Base-by-base conservation (phyloP, 31 red algal species). In the Asparagopsis taxiformis region DNA sequence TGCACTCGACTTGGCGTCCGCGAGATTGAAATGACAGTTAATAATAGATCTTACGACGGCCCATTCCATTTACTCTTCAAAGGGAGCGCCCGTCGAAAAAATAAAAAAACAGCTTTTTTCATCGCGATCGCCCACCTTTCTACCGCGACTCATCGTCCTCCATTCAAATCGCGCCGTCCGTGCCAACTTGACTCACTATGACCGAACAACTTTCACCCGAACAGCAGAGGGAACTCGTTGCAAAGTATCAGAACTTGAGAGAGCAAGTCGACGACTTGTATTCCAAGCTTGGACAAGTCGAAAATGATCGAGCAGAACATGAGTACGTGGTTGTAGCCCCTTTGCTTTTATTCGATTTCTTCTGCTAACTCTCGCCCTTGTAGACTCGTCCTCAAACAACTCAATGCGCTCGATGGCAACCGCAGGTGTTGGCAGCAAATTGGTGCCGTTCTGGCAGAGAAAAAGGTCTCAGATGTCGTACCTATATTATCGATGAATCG, bases 371-470 rank as follows among this genome's bases (percentile, higher is more conserved):
- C 8, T 19, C 6, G 22, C 8, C 30, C 31, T 3, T 6, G 25
- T 21, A 85, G 80, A 46, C 65, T 91, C 1, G 87, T 91, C 7
- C 20, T 91, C 32, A 83, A 82, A 48, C 74, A 77, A 59, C 44
- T 91, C 19, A 36, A n/a, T 22, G 33, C 50, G 3, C 80, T 91
- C 19, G 65, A 67, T 2, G 23, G 51, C 58, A 21, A 82, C 57
- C 54, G 77, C n/a, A 62, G 80, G 21, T 91, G 87, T 51, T 91
- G 87, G 87, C 78, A 84, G 11, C 87, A 91, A 59, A 72, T 91
- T 51, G 87, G 87, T 23, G 60, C 71, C 66, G 87, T 91, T 22
- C 87, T 91, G 0, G 68, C 80, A 6, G 87, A 91, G 66, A 82
- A 91, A 61, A 76, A 65, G 31, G 87, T 83, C 36, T 67, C 44